Conservation (phyloP, 257 asterid genomes). For the Gentiana macrophylla region DNA sequence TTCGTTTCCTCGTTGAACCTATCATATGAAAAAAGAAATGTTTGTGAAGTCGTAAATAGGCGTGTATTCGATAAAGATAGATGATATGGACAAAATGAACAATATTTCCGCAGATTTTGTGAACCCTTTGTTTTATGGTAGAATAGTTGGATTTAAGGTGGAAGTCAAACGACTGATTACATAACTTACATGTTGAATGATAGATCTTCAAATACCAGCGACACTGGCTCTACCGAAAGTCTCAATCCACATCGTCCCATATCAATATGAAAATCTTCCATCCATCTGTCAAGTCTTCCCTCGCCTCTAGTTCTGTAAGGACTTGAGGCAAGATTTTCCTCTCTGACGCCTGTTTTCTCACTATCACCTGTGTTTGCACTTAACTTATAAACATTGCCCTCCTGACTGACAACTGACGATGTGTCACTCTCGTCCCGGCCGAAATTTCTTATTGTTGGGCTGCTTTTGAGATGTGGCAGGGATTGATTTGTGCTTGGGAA, state of each 20-base stretch:
- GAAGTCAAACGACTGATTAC: background rate
- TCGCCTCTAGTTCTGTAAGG: background rate
- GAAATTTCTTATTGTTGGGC: background rate
- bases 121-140: background rate
- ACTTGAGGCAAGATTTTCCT: background rate
- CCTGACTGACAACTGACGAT: background rate
- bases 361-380: background rate
- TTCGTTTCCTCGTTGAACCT: slow-evolving; percentile 4
- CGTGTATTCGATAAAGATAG: background rate
- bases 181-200: slow-evolving; percentile 4
- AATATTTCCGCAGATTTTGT: background rate
- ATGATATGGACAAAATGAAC: background rate
- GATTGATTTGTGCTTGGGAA: slow-evolving; percentile 5
- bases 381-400: background rate
- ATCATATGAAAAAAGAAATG: background rate
- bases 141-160: background rate
- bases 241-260: background rate
- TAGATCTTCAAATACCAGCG: slow-evolving; percentile 8
- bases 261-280: background rate
- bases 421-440: background rate
- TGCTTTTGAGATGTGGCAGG: slow-evolving; percentile 9
- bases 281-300: background rate
- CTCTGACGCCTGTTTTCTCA: background rate
- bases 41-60: background rate
- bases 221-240: slow-evolving; percentile 7